Conservation (phyloP, 2,329 filamentous ascomycete species). For the Aspergillus proliferans region DNA sequence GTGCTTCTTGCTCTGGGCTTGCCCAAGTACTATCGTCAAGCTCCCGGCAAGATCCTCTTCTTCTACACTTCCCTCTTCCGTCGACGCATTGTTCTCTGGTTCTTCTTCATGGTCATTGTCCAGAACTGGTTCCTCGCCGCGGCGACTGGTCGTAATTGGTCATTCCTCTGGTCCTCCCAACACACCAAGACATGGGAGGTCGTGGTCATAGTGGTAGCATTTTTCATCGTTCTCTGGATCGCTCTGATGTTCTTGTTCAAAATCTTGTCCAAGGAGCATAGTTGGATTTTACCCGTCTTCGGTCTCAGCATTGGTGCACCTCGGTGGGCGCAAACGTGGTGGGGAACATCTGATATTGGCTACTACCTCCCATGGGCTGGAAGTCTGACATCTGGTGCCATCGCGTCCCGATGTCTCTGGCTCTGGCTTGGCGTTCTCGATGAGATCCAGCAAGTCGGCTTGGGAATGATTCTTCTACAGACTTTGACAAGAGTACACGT, state of each 20-base stretch:
- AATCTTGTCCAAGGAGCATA: slow-evolving; percentile 52
- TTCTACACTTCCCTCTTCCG: slow-evolving; percentile 59
- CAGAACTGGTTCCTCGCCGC: slow-evolving; percentile 64
- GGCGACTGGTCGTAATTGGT: slow-evolving; percentile 62
- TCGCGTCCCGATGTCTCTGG: slow-evolving; percentile 56
- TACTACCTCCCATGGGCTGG: slow-evolving; percentile 59
- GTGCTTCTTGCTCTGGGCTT: slow-evolving; percentile 53
- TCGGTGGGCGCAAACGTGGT: slow-evolving; percentile 63
- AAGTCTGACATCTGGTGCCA: slow-evolving; percentile 47
- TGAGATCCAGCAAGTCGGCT: slow-evolving; percentile 58
- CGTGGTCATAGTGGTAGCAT: slow-evolving; percentile 43
- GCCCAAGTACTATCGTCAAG: slow-evolving; percentile 60
- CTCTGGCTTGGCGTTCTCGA: slow-evolving; percentile 63
- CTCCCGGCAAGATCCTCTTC: slow-evolving; percentile 57
- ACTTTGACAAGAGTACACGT: slow-evolving; percentile 61
- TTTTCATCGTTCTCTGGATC: slow-evolving; percentile 54
- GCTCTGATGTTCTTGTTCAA: slow-evolving; percentile 42
- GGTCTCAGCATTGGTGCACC: slow-evolving; percentile 60
- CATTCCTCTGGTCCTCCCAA: slow-evolving; percentile 36
- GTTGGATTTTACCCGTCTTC: slow-evolving; percentile 62
- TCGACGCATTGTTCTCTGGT: slow-evolving; percentile 62
- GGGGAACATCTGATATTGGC: slow-evolving; percentile 56
- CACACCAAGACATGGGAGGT: slow-evolving; percentile 48
- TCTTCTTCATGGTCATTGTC: slow-evolving; percentile 57
- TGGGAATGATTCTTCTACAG: slow-evolving; percentile 63